A percentile compares a stretch with the other conserved stretches of the same genome.
phyloP scores from a whole-genome alignment of 164 flowering plant species.

The Litsea cubeba region DNA sequence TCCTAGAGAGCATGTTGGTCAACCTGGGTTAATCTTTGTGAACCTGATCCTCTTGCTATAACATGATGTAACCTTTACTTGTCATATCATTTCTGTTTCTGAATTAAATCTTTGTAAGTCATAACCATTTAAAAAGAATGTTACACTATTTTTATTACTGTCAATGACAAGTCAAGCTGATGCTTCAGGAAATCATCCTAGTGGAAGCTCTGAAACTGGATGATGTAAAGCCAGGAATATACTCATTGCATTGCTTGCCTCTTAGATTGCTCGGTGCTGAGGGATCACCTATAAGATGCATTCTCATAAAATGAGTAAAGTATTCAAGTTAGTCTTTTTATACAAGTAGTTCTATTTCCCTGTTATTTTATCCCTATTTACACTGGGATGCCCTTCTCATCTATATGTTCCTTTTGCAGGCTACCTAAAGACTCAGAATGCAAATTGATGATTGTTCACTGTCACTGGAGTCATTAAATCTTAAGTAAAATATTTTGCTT shows the following conservation, averaged over 20 bases:
- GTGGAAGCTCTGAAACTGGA: conserved; percentile 72
- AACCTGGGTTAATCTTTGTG: not conserved
- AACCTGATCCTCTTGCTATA: not conserved
- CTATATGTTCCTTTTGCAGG: no score
- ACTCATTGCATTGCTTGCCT: conserved; percentile 72
- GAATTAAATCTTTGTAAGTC: no score
- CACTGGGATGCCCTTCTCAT: no score
- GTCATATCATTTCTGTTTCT: not conserved
- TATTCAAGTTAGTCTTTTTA: not conserved
- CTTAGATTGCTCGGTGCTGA: conserved; percentile 70
- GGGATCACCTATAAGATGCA: conserved; percentile 68
- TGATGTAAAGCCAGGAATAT: conserved; percentile 46
- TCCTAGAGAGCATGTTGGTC: not conserved
- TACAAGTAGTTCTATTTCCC: not conserved
- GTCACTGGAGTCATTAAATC: no score
- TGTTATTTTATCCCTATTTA: no score
- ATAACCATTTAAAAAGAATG: no score
- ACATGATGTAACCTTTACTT: not conserved
- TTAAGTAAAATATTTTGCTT: no score
- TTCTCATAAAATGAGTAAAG: conserved; percentile 28
- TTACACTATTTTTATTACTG: not conserved
- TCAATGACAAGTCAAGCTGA: not conserved
- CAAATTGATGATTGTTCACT: no score
- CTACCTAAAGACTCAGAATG: no score
- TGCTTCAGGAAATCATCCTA: conserved; percentile 33